phyloP scores from a whole-genome alignment of 2,329 filamentous ascomycete species.

The Clonostachys rhizophaga region DNA sequence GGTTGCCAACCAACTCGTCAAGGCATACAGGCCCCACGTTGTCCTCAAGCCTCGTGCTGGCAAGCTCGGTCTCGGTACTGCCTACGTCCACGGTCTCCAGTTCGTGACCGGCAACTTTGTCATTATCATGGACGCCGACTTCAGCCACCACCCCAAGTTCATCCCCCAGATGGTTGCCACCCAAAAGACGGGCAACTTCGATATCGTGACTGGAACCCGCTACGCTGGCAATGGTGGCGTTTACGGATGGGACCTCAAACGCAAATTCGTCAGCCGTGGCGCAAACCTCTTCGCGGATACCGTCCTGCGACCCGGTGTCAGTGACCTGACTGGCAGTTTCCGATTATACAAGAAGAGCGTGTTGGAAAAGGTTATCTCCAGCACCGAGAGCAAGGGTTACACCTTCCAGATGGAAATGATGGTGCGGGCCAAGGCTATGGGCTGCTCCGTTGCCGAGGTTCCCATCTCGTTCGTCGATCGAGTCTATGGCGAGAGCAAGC shows the following conservation, averaged over 20 bases:
- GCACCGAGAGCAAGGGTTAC: constrained; percentile 94
- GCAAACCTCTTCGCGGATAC: constrained; percentile 97
- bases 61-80: constrained; percentile 94
- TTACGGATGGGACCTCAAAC: constrained; percentile 93
- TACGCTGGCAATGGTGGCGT: constrained; percentile 89
- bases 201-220: constrained; percentile 94
- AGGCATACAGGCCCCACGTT: constrained; percentile 76
- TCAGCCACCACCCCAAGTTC: constrained; percentile 98
- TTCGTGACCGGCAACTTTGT: constrained; percentile 91
- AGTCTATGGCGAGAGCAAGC: constrained; percentile 90
- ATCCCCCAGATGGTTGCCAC: constrained; percentile 87
- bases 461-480: constrained; percentile 96
- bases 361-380: constrained; percentile 78
- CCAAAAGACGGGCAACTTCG: constrained; percentile 75
- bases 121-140: constrained; percentile 99
- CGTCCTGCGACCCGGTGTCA: constrained; percentile 86
- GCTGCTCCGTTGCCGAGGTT: constrained; percentile 88
- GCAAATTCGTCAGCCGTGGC: constrained; percentile 77
- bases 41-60: constrained; percentile 83
- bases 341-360: constrained; percentile 89
- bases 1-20: constrained; percentile 84
- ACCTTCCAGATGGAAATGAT: constrained; percentile 99
- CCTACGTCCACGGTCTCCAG: constrained; percentile 91
- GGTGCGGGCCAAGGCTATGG: constrained; percentile 94
- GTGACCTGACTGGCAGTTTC: constrained; percentile 93